phyloP scores from a whole-genome alignment of 495 filamentous ascomycete genomes.

The Copromyces sp. region DNA sequence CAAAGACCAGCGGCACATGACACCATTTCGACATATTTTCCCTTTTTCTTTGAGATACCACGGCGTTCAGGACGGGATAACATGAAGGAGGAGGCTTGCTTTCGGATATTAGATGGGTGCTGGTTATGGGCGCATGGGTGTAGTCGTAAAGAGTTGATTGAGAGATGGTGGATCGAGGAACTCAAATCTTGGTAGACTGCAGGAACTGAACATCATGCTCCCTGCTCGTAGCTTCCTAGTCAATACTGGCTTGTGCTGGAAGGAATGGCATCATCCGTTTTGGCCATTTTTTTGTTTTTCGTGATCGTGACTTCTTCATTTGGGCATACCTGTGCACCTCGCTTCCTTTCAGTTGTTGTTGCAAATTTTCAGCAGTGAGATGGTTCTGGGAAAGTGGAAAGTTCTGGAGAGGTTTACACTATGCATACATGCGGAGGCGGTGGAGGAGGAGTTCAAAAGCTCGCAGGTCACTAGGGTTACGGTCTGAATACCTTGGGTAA shows the following conservation, averaged over 20 bases:
- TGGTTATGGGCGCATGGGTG: background rate
- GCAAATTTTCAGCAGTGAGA: too few relatives aligned
- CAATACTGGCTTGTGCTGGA: background rate
- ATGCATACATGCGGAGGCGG: too few relatives aligned
- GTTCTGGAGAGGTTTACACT: too few relatives aligned
- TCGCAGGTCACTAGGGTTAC: too few relatives aligned
- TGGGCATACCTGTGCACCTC: too few relatives aligned
- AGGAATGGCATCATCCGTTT: background rate
- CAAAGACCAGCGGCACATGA: background rate
- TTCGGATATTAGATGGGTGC: background rate
- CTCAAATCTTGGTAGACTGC: background rate
- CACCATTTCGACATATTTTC: background rate
- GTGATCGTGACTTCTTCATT: background rate
- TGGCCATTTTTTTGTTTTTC: background rate
- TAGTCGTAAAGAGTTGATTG: background rate
- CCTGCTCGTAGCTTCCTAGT: background rate
- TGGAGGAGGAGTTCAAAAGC: too few relatives aligned
- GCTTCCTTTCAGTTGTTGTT: too few relatives aligned
- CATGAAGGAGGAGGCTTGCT: background rate
- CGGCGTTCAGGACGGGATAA: background rate
- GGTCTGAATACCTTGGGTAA: too few relatives aligned
- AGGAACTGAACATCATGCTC: background rate
- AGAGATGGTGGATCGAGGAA: background rate
- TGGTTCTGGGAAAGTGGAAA: too few relatives aligned
- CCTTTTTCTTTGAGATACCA: too few relatives aligned